Evolutionary conservation across 163 green algal genomes (phyloP).

Genomic region (Coccomyxa subellipsoidea): DNA sequence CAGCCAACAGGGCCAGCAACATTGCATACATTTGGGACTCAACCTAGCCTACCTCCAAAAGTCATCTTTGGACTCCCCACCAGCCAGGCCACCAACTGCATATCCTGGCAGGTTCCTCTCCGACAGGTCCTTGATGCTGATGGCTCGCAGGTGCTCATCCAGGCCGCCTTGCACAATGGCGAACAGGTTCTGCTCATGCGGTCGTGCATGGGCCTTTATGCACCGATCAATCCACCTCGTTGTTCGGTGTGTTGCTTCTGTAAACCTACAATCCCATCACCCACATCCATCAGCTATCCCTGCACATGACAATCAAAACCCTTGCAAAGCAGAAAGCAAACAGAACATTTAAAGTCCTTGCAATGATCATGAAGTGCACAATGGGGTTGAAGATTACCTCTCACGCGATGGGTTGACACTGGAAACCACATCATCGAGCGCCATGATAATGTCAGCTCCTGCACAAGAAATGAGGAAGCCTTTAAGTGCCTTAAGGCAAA

Average conservation of each 20-base stretch:
- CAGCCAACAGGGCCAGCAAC: not conserved
- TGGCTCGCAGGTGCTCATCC: slow-evolving; percentile 68
- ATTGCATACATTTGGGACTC: not conserved
- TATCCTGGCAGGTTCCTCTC: slow-evolving; percentile 79
- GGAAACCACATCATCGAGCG: slow-evolving; percentile 94
- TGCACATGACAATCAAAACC: not conserved
- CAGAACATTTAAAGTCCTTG: not conserved
- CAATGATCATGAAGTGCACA: not conserved
- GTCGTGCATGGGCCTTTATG: slow-evolving; percentile 80
- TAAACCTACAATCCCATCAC: no score
- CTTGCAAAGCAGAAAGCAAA: not conserved
- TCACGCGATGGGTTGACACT: slow-evolving; percentile 31
- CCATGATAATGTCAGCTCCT: slow-evolving; percentile 98
- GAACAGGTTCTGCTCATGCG: slow-evolving; percentile 89
- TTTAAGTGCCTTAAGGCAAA: no score
- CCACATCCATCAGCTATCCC: not conserved
- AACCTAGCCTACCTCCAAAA: slow-evolving; percentile 36
- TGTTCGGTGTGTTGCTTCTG: slow-evolving; percentile 90
- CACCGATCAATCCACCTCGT: slow-evolving; percentile 96
- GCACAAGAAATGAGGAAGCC: slow-evolving; percentile 11
- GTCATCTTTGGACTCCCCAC: slow-evolving; percentile 85
- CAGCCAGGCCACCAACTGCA: slow-evolving; percentile 90
- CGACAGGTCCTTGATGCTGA: slow-evolving; percentile 74
- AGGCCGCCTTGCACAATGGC: slow-evolving; percentile 87
- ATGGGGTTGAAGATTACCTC: not conserved